These are phyloP conservation scores for Vigna reflexopilosa DNA, from an alignment of 306 rosid species.

Conservation along the genomic window DNA sequence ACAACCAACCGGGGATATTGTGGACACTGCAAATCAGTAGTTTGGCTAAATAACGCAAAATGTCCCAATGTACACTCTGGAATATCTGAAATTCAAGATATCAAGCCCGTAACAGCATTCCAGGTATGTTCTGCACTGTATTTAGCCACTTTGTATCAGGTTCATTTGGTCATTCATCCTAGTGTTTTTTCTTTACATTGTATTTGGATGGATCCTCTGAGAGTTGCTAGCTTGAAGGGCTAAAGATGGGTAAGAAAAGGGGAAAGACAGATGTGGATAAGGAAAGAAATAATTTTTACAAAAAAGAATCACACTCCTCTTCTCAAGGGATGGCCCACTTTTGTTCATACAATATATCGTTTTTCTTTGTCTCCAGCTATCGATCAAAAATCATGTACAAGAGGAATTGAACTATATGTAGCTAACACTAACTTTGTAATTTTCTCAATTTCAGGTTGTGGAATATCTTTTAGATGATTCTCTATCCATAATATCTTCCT, in stretches of 20 bases:
- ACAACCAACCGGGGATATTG: slow-evolving; percentile 77
- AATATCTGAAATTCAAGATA: slow-evolving; percentile 51
- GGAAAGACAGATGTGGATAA: neutral
- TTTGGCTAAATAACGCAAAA: slow-evolving; percentile 70
- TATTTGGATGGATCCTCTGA: neutral
- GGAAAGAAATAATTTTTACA: neutral
- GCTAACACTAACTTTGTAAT: neutral
- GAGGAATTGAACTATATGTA: slow-evolving; percentile 7
- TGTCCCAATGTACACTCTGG: slow-evolving; percentile 58
- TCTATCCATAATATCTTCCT: slow-evolving; percentile 49
- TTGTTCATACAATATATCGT: neutral
- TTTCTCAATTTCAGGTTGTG: slow-evolving; percentile 61
- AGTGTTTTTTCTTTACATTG: neutral
- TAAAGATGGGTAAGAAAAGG: neutral
- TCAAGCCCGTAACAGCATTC: slow-evolving; percentile 60
- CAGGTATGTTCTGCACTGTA: slow-evolving; percentile 59
- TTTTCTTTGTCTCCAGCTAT: neutral
- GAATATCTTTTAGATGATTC: slow-evolving; percentile 67
- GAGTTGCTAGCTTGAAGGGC: neutral
- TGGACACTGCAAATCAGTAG: slow-evolving; percentile 67
- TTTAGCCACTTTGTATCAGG: slow-evolving; percentile 9
- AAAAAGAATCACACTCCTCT: neutral
- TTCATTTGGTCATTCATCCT: neutral
- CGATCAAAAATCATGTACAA: neutral
- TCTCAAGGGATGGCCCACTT: neutral